Base-by-base conservation (phyloP, 2,329 filamentous ascomycete genomes). In the Colletotrichum sublineola region DNA sequence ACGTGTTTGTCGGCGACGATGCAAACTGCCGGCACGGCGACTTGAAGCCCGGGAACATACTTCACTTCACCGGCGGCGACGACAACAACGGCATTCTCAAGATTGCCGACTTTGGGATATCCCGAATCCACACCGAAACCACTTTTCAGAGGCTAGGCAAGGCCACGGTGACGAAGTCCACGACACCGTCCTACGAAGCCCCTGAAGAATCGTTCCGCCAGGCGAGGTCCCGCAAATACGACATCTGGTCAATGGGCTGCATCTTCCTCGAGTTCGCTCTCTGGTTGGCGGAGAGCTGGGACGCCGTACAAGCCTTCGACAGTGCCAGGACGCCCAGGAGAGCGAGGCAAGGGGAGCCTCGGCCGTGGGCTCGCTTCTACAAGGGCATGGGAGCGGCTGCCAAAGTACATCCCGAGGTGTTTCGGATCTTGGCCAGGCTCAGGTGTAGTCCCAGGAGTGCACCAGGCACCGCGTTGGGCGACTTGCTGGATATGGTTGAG, bases 201-300 rank as follows among this genome's bases (percentile, higher is more conserved):
- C 38, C 56, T n/a, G 56, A 58, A 14, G 56, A 14, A n/a, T 58
- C 36, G n/a, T 58, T 8, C 5, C 7, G 6, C 5, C 20, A 44
- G 29, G 42, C 66, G 0, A 71, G 71, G 3, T 76, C 77, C 1
- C 70, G 77, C 5, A 71, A 65, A 1, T 78, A 76, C 42, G 77
- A 79, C 46, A 68, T 76, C 4, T 78, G 77, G 78, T 74, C 75
- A 7, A 69, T 78, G 63, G 78, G 77, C 1, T 78, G 77, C 55
- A 74, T 78, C 18, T 74, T 74, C 11, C 48, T 79, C 0, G 78
- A 79, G 66, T 76, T 74, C 31, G 24, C 77, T n/a, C 64, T 78
- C 3, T 79, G 77, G 77, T 12, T 61, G 6, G 40, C 5, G 6
- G 15, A 61, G 2, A 11, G 40, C 18, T 48, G 57, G 57, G 42